Conservation (phyloP, 2,329 filamentous ascomycete species). For the Plectosphaerella plurivora region DNA sequence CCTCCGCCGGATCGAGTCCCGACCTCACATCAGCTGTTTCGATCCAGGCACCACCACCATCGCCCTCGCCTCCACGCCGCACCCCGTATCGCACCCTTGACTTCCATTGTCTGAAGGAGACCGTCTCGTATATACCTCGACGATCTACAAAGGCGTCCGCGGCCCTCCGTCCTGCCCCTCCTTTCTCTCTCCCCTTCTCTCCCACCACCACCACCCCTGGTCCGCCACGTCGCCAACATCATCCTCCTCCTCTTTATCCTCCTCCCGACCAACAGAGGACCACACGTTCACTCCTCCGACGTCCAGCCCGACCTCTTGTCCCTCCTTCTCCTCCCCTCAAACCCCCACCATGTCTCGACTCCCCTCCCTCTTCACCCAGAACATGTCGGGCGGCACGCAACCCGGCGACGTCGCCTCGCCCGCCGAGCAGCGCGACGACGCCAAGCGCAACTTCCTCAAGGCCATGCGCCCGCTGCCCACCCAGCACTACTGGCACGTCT, state of each 20-base stretch:
- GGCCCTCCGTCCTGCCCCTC: background rate
- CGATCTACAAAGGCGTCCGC: too few species aligned
- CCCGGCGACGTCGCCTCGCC: constrained; percentile 58
- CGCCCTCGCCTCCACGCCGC: too few species aligned
- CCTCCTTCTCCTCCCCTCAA: background rate
- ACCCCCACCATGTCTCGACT: constrained; percentile 47
- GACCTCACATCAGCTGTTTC: too few species aligned
- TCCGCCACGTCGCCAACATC: background rate
- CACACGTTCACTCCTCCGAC: background rate
- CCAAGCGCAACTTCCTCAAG: constrained; percentile 79
- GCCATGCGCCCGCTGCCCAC: constrained; percentile 68
- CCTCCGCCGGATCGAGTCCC: too few species aligned
- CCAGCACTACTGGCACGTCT: constrained; percentile 77
- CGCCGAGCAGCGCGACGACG: constrained; percentile 69
- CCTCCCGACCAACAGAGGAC: background rate
- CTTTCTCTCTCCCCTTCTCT: background rate
- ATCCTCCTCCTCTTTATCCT: background rate
- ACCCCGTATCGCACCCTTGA: too few species aligned
- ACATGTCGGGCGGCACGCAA: constrained; percentile 58
- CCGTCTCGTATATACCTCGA: too few species aligned
- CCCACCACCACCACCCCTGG: background rate
- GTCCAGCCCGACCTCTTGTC: background rate
- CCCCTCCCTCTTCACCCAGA: constrained; percentile 57
- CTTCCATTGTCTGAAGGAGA: too few species aligned
- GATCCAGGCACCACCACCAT: too few species aligned